Base-by-base conservation (phyloP, 768 basidiomycete genomes). In the Leucogyrophana mollusca region DNA sequence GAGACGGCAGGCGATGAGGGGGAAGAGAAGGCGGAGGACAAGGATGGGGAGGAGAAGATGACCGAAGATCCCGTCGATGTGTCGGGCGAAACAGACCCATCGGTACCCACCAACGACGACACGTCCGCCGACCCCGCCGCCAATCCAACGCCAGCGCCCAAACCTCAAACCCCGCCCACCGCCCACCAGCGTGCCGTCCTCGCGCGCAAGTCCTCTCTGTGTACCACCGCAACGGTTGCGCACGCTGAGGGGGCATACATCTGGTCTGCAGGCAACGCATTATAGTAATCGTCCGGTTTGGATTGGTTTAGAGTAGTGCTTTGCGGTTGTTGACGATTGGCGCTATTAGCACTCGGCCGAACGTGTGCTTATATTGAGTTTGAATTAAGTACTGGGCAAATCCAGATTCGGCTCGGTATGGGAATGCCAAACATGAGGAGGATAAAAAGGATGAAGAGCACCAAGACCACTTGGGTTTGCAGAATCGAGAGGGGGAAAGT, bases 311-410 rank as follows among this genome's bases (percentile, higher is more conserved):
- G 67, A n/a, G n/a, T n/a, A n/a, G n/a, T n/a, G n/a, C n/a, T n/a
- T 82, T 98, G 27, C 94, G 97, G 60, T 73, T 95, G 44, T 98
- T 98, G 76, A 90, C 93, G 83, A 70, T 79, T 2, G 90, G n/a
- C n/a, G n/a, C n/a, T n/a, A n/a, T n/a, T n/a, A n/a, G n/a, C n/a
- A n/a, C n/a, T n/a, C n/a, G n/a, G n/a, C n/a, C n/a, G n/a, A n/a
- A n/a, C n/a, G n/a, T n/a, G n/a, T n/a, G n/a, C n/a, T n/a, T n/a
- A n/a, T n/a, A n/a, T n/a, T n/a, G n/a, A n/a, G n/a, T n/a, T n/a
- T n/a, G n/a, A n/a, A n/a, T n/a, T n/a, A n/a, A n/a, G n/a, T n/a
- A n/a, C n/a, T n/a, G n/a, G n/a, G n/a, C n/a, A n/a, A n/a, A n/a
- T n/a, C n/a, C n/a, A n/a, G n/a, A n/a, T n/a, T n/a, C n/a, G n/a